Evolutionary conservation across 257 asterid species (phyloP), one percentile per base, ranked within the genome.

Genomic region (Lavandula angustifolia): DNA sequence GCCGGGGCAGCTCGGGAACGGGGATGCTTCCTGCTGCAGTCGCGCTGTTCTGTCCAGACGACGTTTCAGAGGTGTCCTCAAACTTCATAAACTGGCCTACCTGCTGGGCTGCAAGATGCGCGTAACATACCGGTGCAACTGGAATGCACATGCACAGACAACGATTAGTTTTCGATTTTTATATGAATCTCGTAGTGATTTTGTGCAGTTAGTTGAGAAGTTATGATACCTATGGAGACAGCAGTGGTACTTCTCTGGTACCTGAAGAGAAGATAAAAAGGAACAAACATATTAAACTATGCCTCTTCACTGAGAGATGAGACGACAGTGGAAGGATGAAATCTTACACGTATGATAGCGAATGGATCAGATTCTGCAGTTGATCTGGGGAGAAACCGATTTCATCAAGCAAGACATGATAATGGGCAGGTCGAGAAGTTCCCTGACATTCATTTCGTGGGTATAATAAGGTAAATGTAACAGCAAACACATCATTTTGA

Each of bases 91-190:
- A 87, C 78, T 89, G 92, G 18, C 94, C 79, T 65, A 89, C 59
- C 69, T 92, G 98, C 54, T 71, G 77, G 40, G 98, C 98, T 52
- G 98, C 98, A 43, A 87, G 95, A 76, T 92, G 98, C 12, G 98
- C 98, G 60, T 92, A 92, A 62, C 86, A 62, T 35, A 92, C 77
- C 1, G 98, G 98, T 63, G 95, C 96, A 67, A 89, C 98, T 89
- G 84, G 75, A 79, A 60, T 53, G 11, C 38, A 61, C 71, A 60
- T 53, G 11, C 38, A 61, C 71, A 68, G 64, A 38, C 7, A 32
- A 38, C n/a, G 9, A 57, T 40, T 29, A 41, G 17, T 40, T 13
- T 4, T 6, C 4, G 43, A n/a, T 59, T 58, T 14, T n/a, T 6
- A 42, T 16, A 22, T 53, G 48, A 52, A 34, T 17, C 38, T 50